Conservation (phyloP, 2,329 filamentous ascomycete genomes). For the Microcera coccophila region DNA sequence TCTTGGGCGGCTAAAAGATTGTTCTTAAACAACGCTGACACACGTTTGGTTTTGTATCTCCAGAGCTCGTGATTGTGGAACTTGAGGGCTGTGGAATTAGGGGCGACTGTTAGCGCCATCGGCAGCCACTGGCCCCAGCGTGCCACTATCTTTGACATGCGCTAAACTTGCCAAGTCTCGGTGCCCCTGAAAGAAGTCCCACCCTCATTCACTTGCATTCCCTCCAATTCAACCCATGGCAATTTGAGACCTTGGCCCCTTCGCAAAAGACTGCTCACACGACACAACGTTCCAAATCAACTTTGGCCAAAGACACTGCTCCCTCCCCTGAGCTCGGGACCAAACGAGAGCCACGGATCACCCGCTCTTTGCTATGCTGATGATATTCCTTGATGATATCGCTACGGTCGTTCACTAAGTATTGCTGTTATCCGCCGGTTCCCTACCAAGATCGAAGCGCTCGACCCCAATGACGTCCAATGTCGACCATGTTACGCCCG, state of each 20-base stretch:
- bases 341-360: neutral
- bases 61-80: neutral
- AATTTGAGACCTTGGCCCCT: neutral
- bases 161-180: neutral
- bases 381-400: neutral
- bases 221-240: neutral
- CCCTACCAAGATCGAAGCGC: slow-evolving; percentile 9
- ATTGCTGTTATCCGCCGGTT: neutral
- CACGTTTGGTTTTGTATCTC: no score
- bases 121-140: neutral
- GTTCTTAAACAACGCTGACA: no score
- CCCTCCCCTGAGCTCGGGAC: no score
- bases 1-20: no score
- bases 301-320: neutral
- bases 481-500: slow-evolving; percentile 20
- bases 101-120: neutral
- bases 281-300: neutral
- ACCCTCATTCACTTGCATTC: neutral
- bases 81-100: neutral
- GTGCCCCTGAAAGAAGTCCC: neutral
- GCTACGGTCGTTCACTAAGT: slow-evolving; percentile 7
- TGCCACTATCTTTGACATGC: neutral
- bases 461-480: slow-evolving; percentile 26
- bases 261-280: neutral
- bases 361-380: neutral